phyloP scores from a whole-genome alignment of 345 rosid species.

The Viola odorata region DNA sequence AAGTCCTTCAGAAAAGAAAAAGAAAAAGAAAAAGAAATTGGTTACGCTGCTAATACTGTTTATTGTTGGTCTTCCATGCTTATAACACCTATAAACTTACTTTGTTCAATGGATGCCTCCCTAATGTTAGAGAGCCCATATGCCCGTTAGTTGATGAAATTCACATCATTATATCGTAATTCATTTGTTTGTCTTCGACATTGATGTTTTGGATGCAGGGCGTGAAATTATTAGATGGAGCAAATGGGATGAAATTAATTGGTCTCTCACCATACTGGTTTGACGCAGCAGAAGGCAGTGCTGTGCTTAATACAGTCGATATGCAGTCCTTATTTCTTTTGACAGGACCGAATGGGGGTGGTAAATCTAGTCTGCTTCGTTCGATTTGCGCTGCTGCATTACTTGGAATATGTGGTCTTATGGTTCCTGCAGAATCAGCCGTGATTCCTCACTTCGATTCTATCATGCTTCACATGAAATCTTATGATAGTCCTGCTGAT shows the following conservation, averaged over 20 bases:
- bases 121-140: no score
- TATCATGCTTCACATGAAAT: slow-evolving; percentile 98
- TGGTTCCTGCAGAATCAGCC: slow-evolving; percentile 94
- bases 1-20: no score
- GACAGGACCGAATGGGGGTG: slow-evolving; percentile 99
- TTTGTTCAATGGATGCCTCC: no score
- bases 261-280: slow-evolving; percentile 95
- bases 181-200: neutral
- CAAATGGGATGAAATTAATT: slow-evolving; percentile 47
- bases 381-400: slow-evolving; percentile 86
- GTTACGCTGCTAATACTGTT: no score
- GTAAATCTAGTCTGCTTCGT: slow-evolving; percentile 96
- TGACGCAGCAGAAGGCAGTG: slow-evolving; percentile 75
- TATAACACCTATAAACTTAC: no score
- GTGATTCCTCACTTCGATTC: slow-evolving; percentile 78
- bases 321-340: slow-evolving; percentile 79
- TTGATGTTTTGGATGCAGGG: slow-evolving; percentile 36
- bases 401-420: slow-evolving; percentile 89
- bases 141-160: no score
- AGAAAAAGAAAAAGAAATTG: no score
- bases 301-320: slow-evolving; percentile 72
- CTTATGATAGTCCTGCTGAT: slow-evolving; percentile 95
- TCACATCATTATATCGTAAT: neutral
- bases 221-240: slow-evolving; percentile 29
- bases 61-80: no score